phyloP scores from a whole-genome alignment of 352 stramenopile species.

The Phytophthora quininea region DNA sequence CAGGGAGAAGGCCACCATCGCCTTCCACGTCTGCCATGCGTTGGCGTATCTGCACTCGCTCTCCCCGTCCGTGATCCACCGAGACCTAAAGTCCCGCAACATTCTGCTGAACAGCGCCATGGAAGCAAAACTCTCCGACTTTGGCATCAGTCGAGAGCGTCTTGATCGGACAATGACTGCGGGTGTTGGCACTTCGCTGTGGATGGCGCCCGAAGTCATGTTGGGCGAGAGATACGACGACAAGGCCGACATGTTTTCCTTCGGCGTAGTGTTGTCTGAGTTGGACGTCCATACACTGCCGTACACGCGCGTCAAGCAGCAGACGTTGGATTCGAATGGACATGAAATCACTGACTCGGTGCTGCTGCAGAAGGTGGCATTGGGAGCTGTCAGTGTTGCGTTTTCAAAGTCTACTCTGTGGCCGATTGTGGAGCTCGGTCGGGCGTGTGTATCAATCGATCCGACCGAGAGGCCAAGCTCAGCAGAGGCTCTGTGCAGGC shows the following conservation, averaged over 20 bases:
- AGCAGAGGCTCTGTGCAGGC: slow-evolving; percentile 25
- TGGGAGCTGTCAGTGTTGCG: slow-evolving; percentile 15
- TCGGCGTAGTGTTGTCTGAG: slow-evolving; percentile 45
- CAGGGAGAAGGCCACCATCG: slow-evolving; percentile 37
- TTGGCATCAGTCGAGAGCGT: slow-evolving; percentile 56
- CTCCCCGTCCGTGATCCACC: slow-evolving; percentile 30
- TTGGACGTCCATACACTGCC: slow-evolving; percentile 50
- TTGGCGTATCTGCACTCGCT: slow-evolving; percentile 33
- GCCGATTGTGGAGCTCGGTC: slow-evolving; percentile 17
- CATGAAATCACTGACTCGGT: slow-evolving; percentile 13
- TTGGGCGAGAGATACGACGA: slow-evolving; percentile 20
- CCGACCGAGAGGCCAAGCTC: slow-evolving; percentile 21
- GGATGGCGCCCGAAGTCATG: slow-evolving; percentile 28
- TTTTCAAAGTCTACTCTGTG: slow-evolving; percentile 21
- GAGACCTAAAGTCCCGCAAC: slow-evolving; percentile 47
- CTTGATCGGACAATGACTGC: slow-evolving; percentile 40
- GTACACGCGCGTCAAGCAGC: slow-evolving; percentile 47
- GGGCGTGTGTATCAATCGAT: slow-evolving; percentile 26
- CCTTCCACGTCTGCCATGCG: slow-evolving; percentile 34
- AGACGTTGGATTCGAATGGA: slow-evolving; percentile 3
- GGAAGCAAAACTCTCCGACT: slow-evolving; percentile 69
- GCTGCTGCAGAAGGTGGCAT: slow-evolving; percentile 24
- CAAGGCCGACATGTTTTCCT: slow-evolving; percentile 26
- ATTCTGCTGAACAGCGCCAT: slow-evolving; percentile 37
- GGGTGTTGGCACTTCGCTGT: slow-evolving; percentile 21